Evolutionary conservation across 371 early-diverging fungal genomes (phyloP).

Genomic region (Circinella umbellata): DNA sequence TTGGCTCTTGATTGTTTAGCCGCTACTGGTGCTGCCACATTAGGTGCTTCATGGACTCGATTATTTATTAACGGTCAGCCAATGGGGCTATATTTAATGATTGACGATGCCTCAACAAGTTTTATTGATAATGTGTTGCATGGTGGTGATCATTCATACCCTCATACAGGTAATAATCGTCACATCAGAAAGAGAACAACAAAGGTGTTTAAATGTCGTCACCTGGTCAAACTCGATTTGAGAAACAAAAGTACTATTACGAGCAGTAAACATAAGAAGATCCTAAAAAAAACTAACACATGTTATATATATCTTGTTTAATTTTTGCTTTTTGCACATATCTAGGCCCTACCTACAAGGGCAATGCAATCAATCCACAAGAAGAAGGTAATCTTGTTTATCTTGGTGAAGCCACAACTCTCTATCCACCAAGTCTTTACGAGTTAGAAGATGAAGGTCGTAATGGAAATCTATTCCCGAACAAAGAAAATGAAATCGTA

Average conservation of each 20-base stretch:
- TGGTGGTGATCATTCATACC: conserved; percentile 32
- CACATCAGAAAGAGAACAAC: not conserved
- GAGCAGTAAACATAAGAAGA: not conserved
- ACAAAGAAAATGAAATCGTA: conserved; percentile 23
- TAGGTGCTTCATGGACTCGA: conserved; percentile 53
- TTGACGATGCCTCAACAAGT: conserved; percentile 58
- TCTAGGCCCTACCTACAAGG: conserved; percentile 35
- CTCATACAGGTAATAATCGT: conserved; percentile 28
- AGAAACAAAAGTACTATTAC: too few relatives aligned
- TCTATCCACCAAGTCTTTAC: conserved; percentile 42
- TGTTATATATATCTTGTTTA: not conserved
- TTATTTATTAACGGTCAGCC: conserved; percentile 54
- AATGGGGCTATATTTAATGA: conserved; percentile 61
- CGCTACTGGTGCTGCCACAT: conserved; percentile 58
- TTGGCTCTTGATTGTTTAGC: conserved; percentile 52
- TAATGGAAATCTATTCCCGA: conserved; percentile 14
- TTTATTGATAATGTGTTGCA: conserved; percentile 47
- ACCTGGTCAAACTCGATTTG: too few relatives aligned
- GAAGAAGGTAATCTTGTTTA: conserved; percentile 41
- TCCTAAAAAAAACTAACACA: not conserved
- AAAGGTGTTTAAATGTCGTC: not conserved
- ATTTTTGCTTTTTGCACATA: not conserved
- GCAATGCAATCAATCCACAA: conserved; percentile 34
- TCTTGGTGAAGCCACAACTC: conserved; percentile 32
- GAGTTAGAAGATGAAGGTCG: conserved; percentile 38